A percentile compares a stretch with the other conserved stretches of the same genome.
Evolutionary conservation across 768 basidiomycete species (phyloP).

Genomic region (Sporobolomyces pararoseus): DNA sequence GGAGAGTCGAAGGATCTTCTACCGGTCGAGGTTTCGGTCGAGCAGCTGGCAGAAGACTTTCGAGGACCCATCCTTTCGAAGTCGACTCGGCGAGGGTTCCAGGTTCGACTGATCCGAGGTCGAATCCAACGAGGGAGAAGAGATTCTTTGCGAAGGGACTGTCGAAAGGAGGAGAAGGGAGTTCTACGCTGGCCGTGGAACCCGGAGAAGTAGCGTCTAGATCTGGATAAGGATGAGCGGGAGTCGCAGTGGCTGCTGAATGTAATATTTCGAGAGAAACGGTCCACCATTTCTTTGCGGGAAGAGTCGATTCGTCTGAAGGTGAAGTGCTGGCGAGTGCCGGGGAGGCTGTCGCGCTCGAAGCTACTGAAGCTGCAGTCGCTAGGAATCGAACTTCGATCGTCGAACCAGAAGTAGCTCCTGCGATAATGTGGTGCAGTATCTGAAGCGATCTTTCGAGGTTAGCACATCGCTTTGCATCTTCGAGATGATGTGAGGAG

Average conservation of each 20-base stretch:
- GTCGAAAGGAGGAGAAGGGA: conserved; percentile 23
- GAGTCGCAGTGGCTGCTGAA: background rate
- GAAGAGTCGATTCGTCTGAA: background rate
- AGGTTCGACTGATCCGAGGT: background rate
- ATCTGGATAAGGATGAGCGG: conserved; percentile 7
- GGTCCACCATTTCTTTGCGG: conserved; percentile 31
- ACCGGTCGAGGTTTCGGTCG: conserved; percentile 25
- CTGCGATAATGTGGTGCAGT: conserved; percentile 37
- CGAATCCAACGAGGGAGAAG: conserved; percentile 26
- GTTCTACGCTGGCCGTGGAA: background rate
- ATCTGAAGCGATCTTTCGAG: too few relatives aligned
- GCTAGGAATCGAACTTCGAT: conserved; percentile 39
- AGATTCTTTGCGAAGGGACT: conserved; percentile 17
- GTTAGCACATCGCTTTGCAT: too few relatives aligned
- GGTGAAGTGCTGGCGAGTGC: background rate
- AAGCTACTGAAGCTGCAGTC: background rate
- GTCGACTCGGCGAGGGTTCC: conserved; percentile 7
- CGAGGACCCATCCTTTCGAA: conserved; percentile 26
- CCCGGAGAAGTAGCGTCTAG: background rate
- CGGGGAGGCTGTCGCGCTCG: background rate
- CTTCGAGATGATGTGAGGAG: too few relatives aligned
- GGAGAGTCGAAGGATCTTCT: conserved; percentile 32
- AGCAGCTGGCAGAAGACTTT: conserved; percentile 29
- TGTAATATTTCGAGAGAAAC: conserved; percentile 36
- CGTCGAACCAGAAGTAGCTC: conserved; percentile 23